Evolutionary conservation across 768 basidiomycete genomes (phyloP).

Genomic region (Hypholoma sublateritium): DNA sequence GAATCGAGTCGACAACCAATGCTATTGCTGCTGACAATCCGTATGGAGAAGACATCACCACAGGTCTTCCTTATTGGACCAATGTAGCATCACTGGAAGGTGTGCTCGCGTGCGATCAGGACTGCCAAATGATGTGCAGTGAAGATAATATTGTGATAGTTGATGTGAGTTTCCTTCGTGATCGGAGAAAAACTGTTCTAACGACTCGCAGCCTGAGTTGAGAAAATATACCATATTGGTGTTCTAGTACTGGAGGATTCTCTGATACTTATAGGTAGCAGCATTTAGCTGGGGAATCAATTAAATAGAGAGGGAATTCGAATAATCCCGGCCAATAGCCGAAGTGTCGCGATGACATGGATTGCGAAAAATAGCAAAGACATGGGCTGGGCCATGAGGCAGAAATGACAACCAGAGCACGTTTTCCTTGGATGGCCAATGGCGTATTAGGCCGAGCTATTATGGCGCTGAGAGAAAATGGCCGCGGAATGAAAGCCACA

Average conservation of each 20-base stretch:
- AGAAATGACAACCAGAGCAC: background rate
- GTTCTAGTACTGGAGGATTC: slow-evolving; percentile 18
- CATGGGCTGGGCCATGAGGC: background rate
- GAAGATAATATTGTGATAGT: slow-evolving; percentile 58
- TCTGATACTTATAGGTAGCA: background rate
- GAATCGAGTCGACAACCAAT: slow-evolving; percentile 8
- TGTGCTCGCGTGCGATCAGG: slow-evolving; percentile 15
- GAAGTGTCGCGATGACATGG: slow-evolving; percentile 8
- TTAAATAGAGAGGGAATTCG: background rate
- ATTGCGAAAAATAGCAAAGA: background rate
- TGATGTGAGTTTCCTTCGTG: slow-evolving; percentile 33
- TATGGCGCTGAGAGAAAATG: background rate
- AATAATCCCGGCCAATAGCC: slow-evolving; percentile 16
- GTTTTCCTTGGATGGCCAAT: slow-evolving; percentile 1
- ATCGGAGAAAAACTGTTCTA: slow-evolving; percentile 6
- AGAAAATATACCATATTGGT: slow-evolving; percentile 29
- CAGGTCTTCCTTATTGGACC: slow-evolving; percentile 44
- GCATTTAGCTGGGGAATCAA: background rate
- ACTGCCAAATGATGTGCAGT: slow-evolving; percentile 46
- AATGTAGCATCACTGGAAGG: slow-evolving; percentile 20
- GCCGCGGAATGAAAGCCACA: too few species aligned
- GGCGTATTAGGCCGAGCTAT: background rate
- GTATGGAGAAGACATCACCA: slow-evolving; percentile 41
- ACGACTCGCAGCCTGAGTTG: slow-evolving; percentile 3
- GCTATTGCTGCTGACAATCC: slow-evolving; percentile 28